Conservation (phyloP, 2,329 filamentous ascomycete genomes). For the Colletotrichum abscissum region DNA sequence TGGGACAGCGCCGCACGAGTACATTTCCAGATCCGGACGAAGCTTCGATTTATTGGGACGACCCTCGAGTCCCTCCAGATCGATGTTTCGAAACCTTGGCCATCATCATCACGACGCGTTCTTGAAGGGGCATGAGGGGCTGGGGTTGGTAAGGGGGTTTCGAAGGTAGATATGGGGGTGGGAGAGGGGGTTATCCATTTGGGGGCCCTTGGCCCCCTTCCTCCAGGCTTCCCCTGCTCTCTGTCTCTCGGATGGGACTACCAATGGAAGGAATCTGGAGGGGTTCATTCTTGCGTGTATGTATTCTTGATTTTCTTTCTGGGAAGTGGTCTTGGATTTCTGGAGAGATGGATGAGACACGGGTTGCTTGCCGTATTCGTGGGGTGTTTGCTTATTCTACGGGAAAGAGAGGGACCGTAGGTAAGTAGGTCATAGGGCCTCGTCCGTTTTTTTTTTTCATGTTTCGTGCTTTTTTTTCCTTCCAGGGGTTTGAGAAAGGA, state of each 20-base stretch:
- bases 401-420: background rate
- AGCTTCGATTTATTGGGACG: background rate
- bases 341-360: background rate
- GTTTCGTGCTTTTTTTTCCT: background rate
- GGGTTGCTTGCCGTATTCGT: background rate
- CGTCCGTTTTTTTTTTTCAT: background rate
- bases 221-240: background rate
- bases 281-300: background rate
- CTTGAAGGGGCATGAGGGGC: background rate
- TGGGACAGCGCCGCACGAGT: background rate
- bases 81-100: background rate
- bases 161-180: background rate
- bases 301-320: background rate
- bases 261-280: background rate
- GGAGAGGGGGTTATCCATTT: background rate
- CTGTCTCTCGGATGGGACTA: background rate
- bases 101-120: slow-evolving; percentile 18
- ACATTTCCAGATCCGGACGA: background rate
- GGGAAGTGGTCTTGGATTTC: background rate
- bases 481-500: background rate
- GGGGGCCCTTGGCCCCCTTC: background rate
- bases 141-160: background rate
- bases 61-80: background rate
- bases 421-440: background rate
- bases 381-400: background rate